Evolutionary conservation across 2,329 filamentous ascomycete genomes (phyloP).

Genomic region (Metarhizium rileyi): DNA sequence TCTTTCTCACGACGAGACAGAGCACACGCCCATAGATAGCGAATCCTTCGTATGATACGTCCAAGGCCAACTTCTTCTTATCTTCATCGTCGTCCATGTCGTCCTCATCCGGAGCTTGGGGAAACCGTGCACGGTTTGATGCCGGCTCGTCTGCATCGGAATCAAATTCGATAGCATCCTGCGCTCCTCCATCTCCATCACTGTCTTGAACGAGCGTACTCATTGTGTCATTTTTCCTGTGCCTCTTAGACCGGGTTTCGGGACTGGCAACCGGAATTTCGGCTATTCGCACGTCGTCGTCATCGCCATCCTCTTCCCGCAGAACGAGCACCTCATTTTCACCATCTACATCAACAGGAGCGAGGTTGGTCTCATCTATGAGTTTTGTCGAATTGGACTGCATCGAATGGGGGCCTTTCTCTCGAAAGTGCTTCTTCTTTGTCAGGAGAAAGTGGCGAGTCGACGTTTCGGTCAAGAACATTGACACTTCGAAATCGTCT

Average conservation of each 20-base stretch:
- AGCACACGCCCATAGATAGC: conserved; percentile 89
- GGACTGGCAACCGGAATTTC: conserved; percentile 23
- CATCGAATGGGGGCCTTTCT: conserved; percentile 41
- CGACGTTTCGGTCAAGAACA: conserved; percentile 81
- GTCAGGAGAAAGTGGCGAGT: conserved; percentile 79
- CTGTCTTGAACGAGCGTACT: conserved; percentile 18
- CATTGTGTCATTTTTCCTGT: conserved; percentile 15
- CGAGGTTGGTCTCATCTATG: conserved; percentile 44
- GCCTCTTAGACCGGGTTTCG: conserved; percentile 19
- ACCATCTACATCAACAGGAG: conserved; percentile 38
- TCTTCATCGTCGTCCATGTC: conserved; percentile 43
- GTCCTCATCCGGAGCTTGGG: conserved; percentile 14
- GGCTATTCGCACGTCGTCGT: conserved; percentile 20
- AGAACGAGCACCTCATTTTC: conserved; percentile 14
- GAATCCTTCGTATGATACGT: conserved; percentile 89
- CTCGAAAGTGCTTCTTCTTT: conserved; percentile 70
- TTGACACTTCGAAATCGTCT: conserved; percentile 94
- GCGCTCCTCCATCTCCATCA: conserved; percentile 22
- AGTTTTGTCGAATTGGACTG: conserved; percentile 55
- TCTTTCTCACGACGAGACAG: conserved; percentile 77
- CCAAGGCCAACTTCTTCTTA: conserved; percentile 84
- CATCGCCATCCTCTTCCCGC: conserved; percentile 41
- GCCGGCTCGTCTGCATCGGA: conserved; percentile 32
- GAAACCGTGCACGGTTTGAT: conserved; percentile 33
- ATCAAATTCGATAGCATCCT: conserved; percentile 23